phyloP scores from a whole-genome alignment of 306 rosid genomes.

The Amphicarpaea edgeworthii region DNA sequence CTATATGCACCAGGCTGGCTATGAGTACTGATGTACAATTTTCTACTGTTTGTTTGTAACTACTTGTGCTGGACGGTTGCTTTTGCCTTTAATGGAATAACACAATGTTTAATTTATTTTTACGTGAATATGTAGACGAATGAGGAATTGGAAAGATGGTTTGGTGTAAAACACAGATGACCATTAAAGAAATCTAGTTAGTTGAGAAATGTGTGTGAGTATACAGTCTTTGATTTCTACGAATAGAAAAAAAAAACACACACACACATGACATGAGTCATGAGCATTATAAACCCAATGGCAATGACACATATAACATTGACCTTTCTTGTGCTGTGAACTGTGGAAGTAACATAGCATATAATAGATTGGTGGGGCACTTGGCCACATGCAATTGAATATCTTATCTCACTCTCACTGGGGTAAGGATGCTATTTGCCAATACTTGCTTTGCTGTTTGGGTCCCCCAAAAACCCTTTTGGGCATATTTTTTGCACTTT shows the following conservation, averaged over 20 bases:
- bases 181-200: no score
- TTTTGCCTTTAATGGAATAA: conserved; percentile 39
- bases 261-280: no score
- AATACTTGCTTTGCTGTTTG: conserved; percentile 41
- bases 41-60: conserved; percentile 26
- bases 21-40: conserved; percentile 24
- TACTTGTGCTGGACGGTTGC: conserved; percentile 40
- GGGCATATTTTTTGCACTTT: conserved; percentile 37
- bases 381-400: conserved; percentile 49
- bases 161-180: conserved; percentile 12
- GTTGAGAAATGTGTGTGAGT: no score
- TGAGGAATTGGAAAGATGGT: conserved; percentile 10
- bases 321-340: conserved; percentile 33
- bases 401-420: conserved; percentile 27
- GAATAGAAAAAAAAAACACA: no score
- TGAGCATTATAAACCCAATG: conserved; percentile 16
- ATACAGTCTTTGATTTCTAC: no score
- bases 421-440: conserved; percentile 37
- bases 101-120: neutral
- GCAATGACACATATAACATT: neutral
- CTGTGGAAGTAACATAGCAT: conserved; percentile 18
- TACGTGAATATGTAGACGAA: neutral
- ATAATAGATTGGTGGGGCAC: conserved; percentile 45
- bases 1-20: conserved; percentile 45
- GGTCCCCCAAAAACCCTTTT: conserved; percentile 46